Evolutionary conservation across 441 rosid species (phyloP).

Genomic region (Bruguiera hainesii): DNA sequence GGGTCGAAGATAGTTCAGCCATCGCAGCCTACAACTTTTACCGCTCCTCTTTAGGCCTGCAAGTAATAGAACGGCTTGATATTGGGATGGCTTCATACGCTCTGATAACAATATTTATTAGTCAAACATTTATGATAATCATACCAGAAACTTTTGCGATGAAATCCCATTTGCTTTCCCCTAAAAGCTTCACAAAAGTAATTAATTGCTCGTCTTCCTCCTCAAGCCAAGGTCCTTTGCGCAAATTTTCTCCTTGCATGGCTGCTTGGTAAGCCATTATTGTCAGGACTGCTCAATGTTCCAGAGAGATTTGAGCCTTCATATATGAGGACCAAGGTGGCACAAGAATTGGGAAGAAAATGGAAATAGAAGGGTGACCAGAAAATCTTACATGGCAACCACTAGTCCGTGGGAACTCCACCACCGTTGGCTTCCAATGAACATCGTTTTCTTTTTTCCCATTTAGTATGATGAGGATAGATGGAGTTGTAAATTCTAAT

Average conservation of each 20-base stretch:
- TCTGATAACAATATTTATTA: background rate
- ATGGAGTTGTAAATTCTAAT: constrained; percentile 1
- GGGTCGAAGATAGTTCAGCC: constrained; percentile 73
- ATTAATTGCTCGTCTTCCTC: constrained; percentile 55
- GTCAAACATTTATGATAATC: background rate
- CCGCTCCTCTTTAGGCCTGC: constrained; percentile 68
- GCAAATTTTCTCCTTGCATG: constrained; percentile 35
- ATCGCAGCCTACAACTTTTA: constrained; percentile 71
- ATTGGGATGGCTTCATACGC: background rate
- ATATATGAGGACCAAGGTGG: constrained; percentile 18
- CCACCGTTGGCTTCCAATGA: constrained; percentile 19
- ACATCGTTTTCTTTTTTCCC: background rate
- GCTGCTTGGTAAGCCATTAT: constrained; percentile 22
- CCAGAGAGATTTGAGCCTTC: constrained; percentile 13
- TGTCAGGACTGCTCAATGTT: background rate
- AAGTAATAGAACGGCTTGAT: background rate
- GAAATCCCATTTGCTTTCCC: constrained; percentile 70
- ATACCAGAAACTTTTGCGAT: constrained; percentile 56
- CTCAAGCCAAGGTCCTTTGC: constrained; percentile 65
- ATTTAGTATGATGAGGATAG: background rate
- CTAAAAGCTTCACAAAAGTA: constrained; percentile 41
- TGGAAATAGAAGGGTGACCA: constrained; percentile 23
- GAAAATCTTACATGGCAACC: constrained; percentile 35
- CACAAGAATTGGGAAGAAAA: constrained; percentile 4
- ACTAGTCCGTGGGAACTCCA: constrained; percentile 45